Evolutionary conservation across 768 basidiomycete genomes (phyloP).

Genomic region (Kwoniella sp.): DNA sequence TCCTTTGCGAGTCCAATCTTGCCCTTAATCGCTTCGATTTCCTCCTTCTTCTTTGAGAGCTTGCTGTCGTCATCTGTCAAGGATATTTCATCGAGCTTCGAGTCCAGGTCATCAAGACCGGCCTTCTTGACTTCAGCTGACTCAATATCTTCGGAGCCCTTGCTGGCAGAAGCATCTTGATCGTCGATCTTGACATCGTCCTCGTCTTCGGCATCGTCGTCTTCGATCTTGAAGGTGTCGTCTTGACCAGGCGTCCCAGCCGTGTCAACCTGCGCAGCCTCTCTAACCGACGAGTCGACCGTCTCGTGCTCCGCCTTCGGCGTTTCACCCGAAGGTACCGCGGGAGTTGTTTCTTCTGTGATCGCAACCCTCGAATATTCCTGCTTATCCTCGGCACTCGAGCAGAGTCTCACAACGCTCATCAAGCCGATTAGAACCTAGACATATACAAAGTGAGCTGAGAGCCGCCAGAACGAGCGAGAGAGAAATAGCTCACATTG

Average conservation of each 20-base stretch:
- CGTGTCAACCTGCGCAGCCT: too few species aligned
- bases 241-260: background rate
- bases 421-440: constrained; percentile 45
- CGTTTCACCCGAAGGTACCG: background rate
- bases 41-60: background rate
- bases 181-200: background rate
- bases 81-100: background rate
- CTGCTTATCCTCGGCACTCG: constrained; percentile 5
- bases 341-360: background rate
- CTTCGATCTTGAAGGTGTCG: background rate
- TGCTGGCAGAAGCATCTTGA: background rate
- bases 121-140: background rate
- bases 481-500: constrained; percentile 35
- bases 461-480: background rate
- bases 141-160: background rate
- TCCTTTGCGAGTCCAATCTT: background rate
- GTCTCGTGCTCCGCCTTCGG: background rate
- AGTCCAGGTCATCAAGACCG: background rate
- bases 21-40: background rate
- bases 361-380: background rate
- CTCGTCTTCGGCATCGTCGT: background rate
- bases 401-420: constrained; percentile 36
- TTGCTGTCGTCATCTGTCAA: background rate
- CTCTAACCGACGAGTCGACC: background rate
- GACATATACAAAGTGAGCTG: background rate